Evolutionary conservation across 257 asterid genomes (phyloP).

Genomic region (Petunia axillaris): DNA sequence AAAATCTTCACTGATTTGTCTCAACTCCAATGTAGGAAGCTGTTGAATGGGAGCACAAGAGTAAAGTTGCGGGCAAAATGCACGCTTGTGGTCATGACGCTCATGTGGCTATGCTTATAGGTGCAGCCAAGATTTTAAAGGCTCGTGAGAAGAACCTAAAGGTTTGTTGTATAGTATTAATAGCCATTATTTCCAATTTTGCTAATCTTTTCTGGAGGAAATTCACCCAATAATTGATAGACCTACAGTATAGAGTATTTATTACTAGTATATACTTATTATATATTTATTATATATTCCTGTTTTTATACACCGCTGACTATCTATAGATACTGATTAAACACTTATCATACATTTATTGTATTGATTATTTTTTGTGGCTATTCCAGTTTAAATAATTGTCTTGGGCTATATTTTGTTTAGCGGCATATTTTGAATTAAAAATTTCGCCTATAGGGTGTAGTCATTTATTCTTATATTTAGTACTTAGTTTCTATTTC

Average conservation of each 20-base stretch:
- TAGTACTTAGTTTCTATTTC: neutral
- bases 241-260: neutral
- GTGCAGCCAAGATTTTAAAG: constrained; percentile 69
- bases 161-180: constrained; percentile 39
- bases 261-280: no score
- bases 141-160: constrained; percentile 53
- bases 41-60: constrained; percentile 78
- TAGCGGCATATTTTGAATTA: neutral
- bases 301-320: neutral
- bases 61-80: constrained; percentile 68
- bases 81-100: constrained; percentile 88
- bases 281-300: neutral
- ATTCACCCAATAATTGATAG: neutral
- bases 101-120: constrained; percentile 74
- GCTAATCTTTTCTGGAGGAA: neutral
- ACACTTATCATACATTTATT: neutral
- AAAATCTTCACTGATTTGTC: neutral
- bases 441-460: neutral
- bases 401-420: no score
- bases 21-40: constrained; percentile 48
- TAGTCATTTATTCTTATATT: neutral
- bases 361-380: no score
- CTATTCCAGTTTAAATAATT: no score
- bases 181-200: neutral
- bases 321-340: neutral